Evolutionary conservation across 129 eudicot species (phyloP), one percentile per base, ranked within the genome.

Genomic region (Chrysanthemum makinoi): DNA sequence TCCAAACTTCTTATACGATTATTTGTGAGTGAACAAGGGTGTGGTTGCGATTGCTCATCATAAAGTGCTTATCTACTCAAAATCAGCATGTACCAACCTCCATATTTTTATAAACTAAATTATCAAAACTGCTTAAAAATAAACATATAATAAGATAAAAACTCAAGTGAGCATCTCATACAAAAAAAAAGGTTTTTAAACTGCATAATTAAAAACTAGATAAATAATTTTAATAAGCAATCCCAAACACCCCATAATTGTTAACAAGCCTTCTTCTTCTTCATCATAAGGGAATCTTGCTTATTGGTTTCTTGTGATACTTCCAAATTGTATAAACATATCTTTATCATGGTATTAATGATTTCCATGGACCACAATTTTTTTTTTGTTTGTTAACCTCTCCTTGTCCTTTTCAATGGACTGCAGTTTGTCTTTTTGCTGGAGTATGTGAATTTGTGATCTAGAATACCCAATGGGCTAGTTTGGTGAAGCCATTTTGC

Each of bases 311-410:
- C 61, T 62, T 56, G 56, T 73, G 69, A 73, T 35, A 50, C 44
- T 62, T 73, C 28, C 3, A 0, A 22, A 16, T 67, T 73, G 35
- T 63, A 65, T 65, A 54, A 62, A 53, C 65, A 69, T 73, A 58
- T 84, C 80, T 48, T 53, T 62, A 16, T 63, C 69, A 52, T 46
- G 28, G 65, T 50, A 28, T 53, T 63, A 43, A 77, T 70, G 77
- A 72, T 72, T 46, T 80, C 8, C 53, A 66, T 54, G 84, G 80
- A 75, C 80, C 84, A 64, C 80, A 80, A 30, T 51, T 35, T 2
- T 20, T 20, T 69, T 35, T 48, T 60, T 39, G 43, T 24, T 71
- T 71, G 52, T 56, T 72, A 64, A 60, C 53, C 55, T 59, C 53
- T 73, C 65, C n/a, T 72, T 78, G 82, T 72, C 82, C n/a, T 78